phyloP scores from a whole-genome alignment of 1,139 yeast genomes.

The Pichia sp. region DNA sequence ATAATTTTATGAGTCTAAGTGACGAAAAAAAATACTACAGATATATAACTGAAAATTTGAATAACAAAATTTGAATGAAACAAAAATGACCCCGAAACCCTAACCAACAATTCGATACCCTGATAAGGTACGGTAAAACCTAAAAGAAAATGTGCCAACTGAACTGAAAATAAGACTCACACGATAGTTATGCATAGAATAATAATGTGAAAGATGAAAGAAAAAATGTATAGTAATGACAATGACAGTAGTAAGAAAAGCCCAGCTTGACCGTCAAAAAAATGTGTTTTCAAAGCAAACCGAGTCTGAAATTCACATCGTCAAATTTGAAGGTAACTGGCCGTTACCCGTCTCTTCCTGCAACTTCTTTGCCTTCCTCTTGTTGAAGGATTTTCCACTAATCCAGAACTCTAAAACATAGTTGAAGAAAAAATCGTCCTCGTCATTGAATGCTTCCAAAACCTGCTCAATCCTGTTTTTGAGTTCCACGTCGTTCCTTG shows the following conservation, averaged over 20 bases:
- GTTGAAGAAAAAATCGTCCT: constrained; percentile 30
- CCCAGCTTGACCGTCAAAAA: background rate
- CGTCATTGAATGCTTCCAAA: constrained; percentile 29
- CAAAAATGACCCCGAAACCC: background rate
- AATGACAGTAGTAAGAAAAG: background rate
- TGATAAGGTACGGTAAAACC: background rate
- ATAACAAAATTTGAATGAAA: background rate
- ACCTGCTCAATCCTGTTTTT: constrained; percentile 25
- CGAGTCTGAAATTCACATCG: constrained; percentile 6
- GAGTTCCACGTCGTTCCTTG: constrained; percentile 31
- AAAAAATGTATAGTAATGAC: background rate
- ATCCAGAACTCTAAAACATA: constrained; percentile 32
- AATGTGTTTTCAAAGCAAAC: background rate
- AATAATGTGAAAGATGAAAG: background rate
- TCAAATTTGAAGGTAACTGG: constrained; percentile 15
- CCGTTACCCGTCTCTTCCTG: constrained; percentile 18
- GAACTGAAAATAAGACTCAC: background rate
- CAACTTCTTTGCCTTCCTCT: constrained; percentile 24
- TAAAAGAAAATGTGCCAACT: constrained; percentile 1
- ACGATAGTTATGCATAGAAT: background rate
- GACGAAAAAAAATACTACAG: background rate
- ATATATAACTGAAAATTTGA: background rate
- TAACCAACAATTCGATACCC: background rate
- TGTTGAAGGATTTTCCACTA: constrained; percentile 29
- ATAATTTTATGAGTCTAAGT: background rate